Evolutionary conservation across 2,329 filamentous ascomycete genomes (phyloP).

Genomic region (Botryotinia calthae): DNA sequence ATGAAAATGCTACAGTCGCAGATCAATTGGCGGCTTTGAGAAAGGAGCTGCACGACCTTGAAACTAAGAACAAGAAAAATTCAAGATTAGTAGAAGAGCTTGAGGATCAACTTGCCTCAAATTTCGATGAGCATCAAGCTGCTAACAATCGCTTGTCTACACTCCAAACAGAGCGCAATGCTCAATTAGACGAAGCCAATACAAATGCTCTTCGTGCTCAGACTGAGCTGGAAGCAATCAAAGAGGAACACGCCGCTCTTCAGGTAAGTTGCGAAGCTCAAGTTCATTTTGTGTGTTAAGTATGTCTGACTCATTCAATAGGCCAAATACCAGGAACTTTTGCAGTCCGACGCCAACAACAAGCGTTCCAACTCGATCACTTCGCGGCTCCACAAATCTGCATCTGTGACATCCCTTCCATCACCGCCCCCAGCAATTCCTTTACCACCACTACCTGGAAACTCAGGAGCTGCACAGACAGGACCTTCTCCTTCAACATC

Average conservation of each 20-base stretch:
- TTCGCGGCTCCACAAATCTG: conserved; percentile 68
- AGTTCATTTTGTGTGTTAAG: not conserved
- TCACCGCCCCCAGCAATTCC: conserved; percentile 94
- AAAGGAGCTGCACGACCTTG: conserved; percentile 61
- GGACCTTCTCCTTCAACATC: conserved; percentile 40
- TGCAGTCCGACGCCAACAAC: conserved; percentile 35
- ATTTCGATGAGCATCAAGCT: conserved; percentile 88
- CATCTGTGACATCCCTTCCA: conserved; percentile 77
- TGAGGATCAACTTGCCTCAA: conserved; percentile 91
- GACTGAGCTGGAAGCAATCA: conserved; percentile 64
- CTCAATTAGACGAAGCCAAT: conserved; percentile 76
- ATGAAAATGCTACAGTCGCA: conserved; percentile 47
- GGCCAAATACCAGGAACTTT: conserved; percentile 59
- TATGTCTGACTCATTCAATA: conserved; percentile 37
- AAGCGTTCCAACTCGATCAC: conserved; percentile 57
- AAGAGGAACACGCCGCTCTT: conserved; percentile 69
- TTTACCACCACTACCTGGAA: conserved; percentile 80
- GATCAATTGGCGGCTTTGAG: conserved; percentile 62
- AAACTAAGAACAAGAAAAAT: conserved; percentile 80
- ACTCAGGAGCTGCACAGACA: conserved; percentile 47
- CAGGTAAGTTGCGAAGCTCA: conserved; percentile 46
- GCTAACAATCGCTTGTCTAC: conserved; percentile 83
- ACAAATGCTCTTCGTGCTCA: conserved; percentile 61
- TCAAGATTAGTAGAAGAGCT: conserved; percentile 90
- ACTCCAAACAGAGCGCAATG: conserved; percentile 70